Percentiles rank a stretch among this genome's conserved stretches.
phyloP scores from a whole-genome alignment of 2,329 filamentous ascomycete genomes.

The Penicillium frequentans region DNA sequence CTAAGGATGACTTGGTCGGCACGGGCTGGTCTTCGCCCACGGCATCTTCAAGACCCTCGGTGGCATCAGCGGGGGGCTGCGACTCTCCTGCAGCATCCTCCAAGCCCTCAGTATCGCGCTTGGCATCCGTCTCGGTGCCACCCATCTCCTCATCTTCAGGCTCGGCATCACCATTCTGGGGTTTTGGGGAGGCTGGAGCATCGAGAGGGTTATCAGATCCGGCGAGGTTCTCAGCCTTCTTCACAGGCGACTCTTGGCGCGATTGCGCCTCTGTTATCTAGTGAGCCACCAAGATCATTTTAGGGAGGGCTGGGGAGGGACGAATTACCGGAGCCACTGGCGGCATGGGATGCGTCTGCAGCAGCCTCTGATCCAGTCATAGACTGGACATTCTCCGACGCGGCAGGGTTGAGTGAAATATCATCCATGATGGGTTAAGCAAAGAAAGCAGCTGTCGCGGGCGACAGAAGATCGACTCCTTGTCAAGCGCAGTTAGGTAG shows the following conservation, averaged over 20 bases:
- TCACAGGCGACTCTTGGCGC: slow-evolving; percentile 31
- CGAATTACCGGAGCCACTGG: slow-evolving; percentile 33
- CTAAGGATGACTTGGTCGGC: slow-evolving; percentile 75
- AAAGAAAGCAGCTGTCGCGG: slow-evolving; percentile 30
- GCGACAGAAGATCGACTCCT: slow-evolving; percentile 31
- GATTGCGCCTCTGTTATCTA: slow-evolving; percentile 32
- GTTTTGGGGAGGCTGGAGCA: slow-evolving; percentile 64
- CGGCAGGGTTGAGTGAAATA: slow-evolving; percentile 25
- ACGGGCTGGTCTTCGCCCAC: slow-evolving; percentile 57
- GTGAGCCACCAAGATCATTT: slow-evolving; percentile 21
- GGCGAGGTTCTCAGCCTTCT: slow-evolving; percentile 27
- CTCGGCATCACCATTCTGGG: slow-evolving; percentile 59
- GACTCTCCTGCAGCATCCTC: slow-evolving; percentile 48
- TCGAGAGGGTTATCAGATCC: slow-evolving; percentile 67
- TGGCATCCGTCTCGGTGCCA: slow-evolving; percentile 54
- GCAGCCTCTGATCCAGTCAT: slow-evolving; percentile 29
- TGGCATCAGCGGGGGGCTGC: slow-evolving; percentile 47
- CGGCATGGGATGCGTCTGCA: slow-evolving; percentile 26
- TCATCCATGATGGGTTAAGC: slow-evolving; percentile 39
- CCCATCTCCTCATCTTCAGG: slow-evolving; percentile 79
- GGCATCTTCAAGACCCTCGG: slow-evolving; percentile 25
- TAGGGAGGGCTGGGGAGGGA: slow-evolving; percentile 6
- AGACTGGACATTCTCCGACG: slow-evolving; percentile 30
- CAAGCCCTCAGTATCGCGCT: slow-evolving; percentile 47
- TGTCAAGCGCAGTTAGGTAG: slow-evolving; percentile 22